Evolutionary conservation across 148 eudicot genomes (phyloP).

Genomic region (Rhododendron simsii): DNA sequence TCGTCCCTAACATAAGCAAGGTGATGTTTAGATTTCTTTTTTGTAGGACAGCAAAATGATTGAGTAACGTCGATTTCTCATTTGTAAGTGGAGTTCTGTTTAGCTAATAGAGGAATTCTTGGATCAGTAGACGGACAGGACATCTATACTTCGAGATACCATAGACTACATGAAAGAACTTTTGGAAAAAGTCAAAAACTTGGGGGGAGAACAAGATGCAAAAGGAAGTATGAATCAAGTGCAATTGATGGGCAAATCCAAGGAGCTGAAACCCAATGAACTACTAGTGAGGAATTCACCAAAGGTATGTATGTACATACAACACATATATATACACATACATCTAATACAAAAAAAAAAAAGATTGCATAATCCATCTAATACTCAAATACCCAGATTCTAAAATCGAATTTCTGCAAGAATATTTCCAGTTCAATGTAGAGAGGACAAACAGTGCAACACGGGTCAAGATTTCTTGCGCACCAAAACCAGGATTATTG

Average conservation of each 20-base stretch:
- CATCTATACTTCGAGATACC: slow-evolving; percentile 46
- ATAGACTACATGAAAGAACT: slow-evolving; percentile 51
- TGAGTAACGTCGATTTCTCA: not conserved
- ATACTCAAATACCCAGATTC: not conserved
- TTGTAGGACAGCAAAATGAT: not conserved
- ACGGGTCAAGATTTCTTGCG: slow-evolving; percentile 30
- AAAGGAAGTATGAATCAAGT: slow-evolving; percentile 1
- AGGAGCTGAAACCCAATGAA: slow-evolving; percentile 32
- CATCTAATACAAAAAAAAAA: not conserved
- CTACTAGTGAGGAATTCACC: slow-evolving; percentile 21
- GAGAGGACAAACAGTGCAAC: slow-evolving; percentile 28
- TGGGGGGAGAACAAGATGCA: slow-evolving; percentile 24
- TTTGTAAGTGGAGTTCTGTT: not conserved
- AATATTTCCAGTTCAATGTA: slow-evolving; percentile 32
- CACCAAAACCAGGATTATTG: slow-evolving; percentile 44
- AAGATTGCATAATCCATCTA: not conserved
- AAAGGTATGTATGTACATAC: slow-evolving; percentile 29
- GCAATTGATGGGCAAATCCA: slow-evolving; percentile 12
- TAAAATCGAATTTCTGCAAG: not conserved
- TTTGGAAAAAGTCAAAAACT: slow-evolving; percentile 23
- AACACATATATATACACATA: not conserved
- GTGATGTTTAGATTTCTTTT: slow-evolving; percentile 4
- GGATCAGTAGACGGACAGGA: slow-evolving; percentile 44
- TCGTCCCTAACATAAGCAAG: slow-evolving; percentile 57
- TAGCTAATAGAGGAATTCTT: not conserved